Evolutionary conservation across 352 stramenopile species (phyloP).

Genomic region (Globisporangium paroecandrum): DNA sequence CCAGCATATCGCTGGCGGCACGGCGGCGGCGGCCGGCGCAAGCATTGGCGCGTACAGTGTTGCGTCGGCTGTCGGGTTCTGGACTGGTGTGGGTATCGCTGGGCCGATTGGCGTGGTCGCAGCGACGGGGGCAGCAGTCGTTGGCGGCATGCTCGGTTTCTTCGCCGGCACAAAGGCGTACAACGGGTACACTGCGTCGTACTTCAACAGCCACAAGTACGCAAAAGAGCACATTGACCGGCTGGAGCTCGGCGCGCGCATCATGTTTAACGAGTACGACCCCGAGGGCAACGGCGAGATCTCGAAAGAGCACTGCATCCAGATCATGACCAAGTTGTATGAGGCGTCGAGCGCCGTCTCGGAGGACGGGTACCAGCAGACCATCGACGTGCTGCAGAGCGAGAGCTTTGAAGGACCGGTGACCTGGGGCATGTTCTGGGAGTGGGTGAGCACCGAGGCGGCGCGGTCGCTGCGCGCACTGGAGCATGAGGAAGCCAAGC

Average conservation of each 20-base stretch:
- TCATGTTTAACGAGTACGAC: constrained; percentile 86
- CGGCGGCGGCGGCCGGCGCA: constrained; percentile 66
- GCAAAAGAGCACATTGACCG: constrained; percentile 85
- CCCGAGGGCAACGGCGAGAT: constrained; percentile 54
- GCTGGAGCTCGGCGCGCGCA: constrained; percentile 71
- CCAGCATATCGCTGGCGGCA: constrained; percentile 77
- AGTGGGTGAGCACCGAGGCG: constrained; percentile 83
- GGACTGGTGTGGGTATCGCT: constrained; percentile 76
- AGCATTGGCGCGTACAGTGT: constrained; percentile 74
- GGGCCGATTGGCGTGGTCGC: constrained; percentile 75
- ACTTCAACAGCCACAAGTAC: constrained; percentile 75
- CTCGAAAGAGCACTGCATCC: constrained; percentile 63
- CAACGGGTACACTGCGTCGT: constrained; percentile 50
- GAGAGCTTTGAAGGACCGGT: constrained; percentile 60
- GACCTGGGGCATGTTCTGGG: constrained; percentile 85
- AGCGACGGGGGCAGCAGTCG: constrained; percentile 71
- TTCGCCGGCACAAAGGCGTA: constrained; percentile 82
- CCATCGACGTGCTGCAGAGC: constrained; percentile 55
- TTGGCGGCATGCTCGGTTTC: constrained; percentile 80
- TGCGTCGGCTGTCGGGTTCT: constrained; percentile 66
- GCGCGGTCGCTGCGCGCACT: constrained; percentile 60
- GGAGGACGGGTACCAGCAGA: constrained; percentile 56
- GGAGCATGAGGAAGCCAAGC: constrained; percentile 51
- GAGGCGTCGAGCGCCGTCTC: constrained; percentile 66
- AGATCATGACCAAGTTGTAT: constrained; percentile 77